Conservation (phyloP, 169 alveolate species). For the Perkinsus marinus region DNA sequence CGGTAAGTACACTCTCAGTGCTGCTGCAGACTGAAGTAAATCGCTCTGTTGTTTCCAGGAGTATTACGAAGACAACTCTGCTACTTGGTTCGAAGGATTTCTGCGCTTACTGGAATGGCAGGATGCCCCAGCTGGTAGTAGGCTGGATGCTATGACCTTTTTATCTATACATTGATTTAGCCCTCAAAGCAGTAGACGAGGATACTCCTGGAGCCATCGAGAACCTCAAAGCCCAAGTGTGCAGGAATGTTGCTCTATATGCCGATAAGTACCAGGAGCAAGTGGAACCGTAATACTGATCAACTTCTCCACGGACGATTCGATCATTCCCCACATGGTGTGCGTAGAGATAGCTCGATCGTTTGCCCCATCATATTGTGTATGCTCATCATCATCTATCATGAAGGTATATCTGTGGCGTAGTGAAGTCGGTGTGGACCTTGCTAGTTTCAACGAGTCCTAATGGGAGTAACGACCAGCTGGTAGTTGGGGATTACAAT, state of each 20-base stretch:
- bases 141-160: neutral
- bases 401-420: neutral
- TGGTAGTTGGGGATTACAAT: neutral
- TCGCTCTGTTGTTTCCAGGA: neutral
- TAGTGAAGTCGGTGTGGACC: neutral
- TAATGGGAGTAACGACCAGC: neutral
- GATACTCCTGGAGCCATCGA: neutral
- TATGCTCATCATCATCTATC: too few relatives aligned
- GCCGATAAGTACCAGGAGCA: constrained; percentile 8
- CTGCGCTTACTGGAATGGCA: neutral
- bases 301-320: neutral
- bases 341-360: neutral
- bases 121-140: neutral
- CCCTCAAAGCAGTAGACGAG: neutral
- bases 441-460: neutral
- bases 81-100: neutral
- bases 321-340: neutral
- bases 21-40: neutral
- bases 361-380: too few relatives aligned
- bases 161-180: neutral
- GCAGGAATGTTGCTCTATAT: neutral
- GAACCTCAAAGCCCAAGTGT: neutral
- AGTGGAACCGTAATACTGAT: neutral
- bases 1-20: neutral
- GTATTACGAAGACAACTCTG: neutral